Conservation (phyloP, 306 rosid species). For the Ormosia emarginata region DNA sequence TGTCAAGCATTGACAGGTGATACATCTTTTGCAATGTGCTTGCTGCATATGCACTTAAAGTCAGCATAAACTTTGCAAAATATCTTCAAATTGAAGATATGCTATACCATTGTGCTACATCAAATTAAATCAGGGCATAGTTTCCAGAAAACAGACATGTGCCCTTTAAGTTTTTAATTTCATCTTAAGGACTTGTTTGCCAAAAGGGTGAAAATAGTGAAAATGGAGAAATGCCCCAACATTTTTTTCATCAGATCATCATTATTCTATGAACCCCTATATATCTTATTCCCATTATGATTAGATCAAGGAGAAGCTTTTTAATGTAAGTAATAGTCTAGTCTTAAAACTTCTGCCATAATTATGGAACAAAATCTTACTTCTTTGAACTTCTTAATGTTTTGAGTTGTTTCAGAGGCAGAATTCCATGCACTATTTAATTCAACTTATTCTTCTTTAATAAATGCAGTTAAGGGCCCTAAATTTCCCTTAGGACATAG, state of each 20-base stretch:
- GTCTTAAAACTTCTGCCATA: not conserved
- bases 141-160: not conserved
- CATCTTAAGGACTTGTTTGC: not conserved
- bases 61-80: constrained; percentile 26
- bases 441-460: constrained; percentile 10
- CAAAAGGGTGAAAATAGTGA: not conserved
- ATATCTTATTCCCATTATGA: not conserved
- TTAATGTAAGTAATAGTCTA: not conserved
- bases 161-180: not conserved
- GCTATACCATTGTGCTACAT: not conserved
- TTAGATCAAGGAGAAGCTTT: not conserved
- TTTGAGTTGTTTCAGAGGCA: not conserved
- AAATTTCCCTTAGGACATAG: constrained; percentile 2
- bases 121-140: not conserved
- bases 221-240: not conserved
- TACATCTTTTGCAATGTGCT: not conserved
- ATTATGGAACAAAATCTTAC: not conserved
- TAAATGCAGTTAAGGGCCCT: not conserved
- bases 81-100: constrained; percentile 29
- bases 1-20: constrained; percentile 9
- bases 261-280: not conserved
- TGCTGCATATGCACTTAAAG: constrained; percentile 32
- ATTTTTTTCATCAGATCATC: not conserved
- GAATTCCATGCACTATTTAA: constrained; percentile 5
- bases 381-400: not conserved